A percentile compares a stretch with the other conserved stretches of the same genome.
Conservation (phyloP, 352 stramenopile species). For the Pythium oligandrum region DNA sequence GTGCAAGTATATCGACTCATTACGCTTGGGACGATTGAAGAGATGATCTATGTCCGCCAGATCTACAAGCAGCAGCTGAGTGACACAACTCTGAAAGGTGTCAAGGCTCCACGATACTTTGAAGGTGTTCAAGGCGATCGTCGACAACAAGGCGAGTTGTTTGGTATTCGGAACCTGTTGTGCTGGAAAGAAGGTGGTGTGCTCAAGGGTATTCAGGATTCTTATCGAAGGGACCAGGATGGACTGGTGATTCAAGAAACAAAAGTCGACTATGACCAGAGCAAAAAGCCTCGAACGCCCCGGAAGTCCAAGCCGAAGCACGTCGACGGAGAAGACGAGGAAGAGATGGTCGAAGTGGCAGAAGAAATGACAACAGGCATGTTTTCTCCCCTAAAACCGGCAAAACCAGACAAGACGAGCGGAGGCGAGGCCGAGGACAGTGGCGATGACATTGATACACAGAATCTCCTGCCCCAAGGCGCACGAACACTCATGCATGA, state of each 20-base stretch:
- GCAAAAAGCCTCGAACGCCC: constrained; percentile 17
- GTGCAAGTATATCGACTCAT: constrained; percentile 84
- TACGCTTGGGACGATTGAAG: constrained; percentile 80
- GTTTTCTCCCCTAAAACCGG: constrained; percentile 15
- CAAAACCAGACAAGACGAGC: constrained; percentile 3
- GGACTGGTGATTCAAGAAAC: constrained; percentile 56
- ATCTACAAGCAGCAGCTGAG: constrained; percentile 87
- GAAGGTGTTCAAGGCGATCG: constrained; percentile 74
- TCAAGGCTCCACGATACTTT: constrained; percentile 67
- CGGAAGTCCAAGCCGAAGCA: not conserved
- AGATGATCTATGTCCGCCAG: constrained; percentile 87
- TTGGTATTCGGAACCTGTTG: constrained; percentile 72
- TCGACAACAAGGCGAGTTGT: constrained; percentile 69
- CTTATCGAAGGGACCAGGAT: constrained; percentile 48
- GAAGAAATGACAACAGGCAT: constrained; percentile 37
- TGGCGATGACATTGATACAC: constrained; percentile 28
- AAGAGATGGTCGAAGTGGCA: constrained; percentile 36
- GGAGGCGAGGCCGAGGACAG: constrained; percentile 16
- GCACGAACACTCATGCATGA: constrained; percentile 24
- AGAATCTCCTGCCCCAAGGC: constrained; percentile 18
- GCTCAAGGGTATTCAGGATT: constrained; percentile 71
- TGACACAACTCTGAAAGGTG: constrained; percentile 73
- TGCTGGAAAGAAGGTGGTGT: constrained; percentile 71
- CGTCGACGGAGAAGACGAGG: constrained; percentile 5
- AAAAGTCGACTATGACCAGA: constrained; percentile 41